Percentiles rank a stretch among this genome's conserved stretches.
Conservation (phyloP, 2,329 filamentous ascomycete species). For the Aspergillus proliferans region DNA sequence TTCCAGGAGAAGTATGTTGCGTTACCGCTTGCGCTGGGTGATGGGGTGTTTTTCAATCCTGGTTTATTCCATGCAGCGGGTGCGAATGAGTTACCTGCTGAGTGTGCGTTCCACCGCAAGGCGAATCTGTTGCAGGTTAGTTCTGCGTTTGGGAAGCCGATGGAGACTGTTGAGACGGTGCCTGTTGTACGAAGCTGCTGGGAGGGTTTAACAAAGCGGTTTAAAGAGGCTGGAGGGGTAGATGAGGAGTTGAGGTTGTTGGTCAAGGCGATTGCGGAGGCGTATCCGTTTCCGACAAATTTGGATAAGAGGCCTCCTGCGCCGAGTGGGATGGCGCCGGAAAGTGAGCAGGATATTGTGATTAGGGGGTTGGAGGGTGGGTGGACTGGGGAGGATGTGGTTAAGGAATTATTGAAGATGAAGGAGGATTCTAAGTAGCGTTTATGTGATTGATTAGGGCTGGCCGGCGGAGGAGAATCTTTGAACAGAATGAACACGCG, state of each 20-base stretch:
- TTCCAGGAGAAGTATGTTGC: constrained; percentile 51
- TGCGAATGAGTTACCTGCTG: constrained; percentile 40
- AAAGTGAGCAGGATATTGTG: constrained; percentile 53
- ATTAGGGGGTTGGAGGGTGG: constrained; percentile 38
- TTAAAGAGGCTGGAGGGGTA: constrained; percentile 24
- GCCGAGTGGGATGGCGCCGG: constrained; percentile 54
- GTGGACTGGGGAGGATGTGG: constrained; percentile 35
- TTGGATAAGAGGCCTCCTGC: constrained; percentile 52
- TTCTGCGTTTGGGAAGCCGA: constrained; percentile 57
- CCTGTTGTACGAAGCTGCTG: constrained; percentile 50
- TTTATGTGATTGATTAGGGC: not conserved
- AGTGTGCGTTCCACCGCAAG: constrained; percentile 43
- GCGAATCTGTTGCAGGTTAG: constrained; percentile 60
- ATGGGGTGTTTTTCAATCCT: constrained; percentile 60
- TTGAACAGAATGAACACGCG: too few species aligned
- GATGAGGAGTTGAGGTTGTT: constrained; percentile 43
- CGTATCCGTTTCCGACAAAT: constrained; percentile 59
- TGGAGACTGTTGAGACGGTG: constrained; percentile 54
- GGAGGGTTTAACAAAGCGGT: constrained; percentile 49
- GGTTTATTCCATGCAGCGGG: constrained; percentile 59
- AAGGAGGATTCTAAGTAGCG: constrained; percentile 26
- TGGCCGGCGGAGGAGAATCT: too few species aligned
- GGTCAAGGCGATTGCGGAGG: constrained; percentile 49
- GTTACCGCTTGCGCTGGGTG: constrained; percentile 49
- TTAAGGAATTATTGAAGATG: constrained; percentile 39